Base-by-base conservation (phyloP, 768 basidiomycete species). In the Gymnopilus dilepis region DNA sequence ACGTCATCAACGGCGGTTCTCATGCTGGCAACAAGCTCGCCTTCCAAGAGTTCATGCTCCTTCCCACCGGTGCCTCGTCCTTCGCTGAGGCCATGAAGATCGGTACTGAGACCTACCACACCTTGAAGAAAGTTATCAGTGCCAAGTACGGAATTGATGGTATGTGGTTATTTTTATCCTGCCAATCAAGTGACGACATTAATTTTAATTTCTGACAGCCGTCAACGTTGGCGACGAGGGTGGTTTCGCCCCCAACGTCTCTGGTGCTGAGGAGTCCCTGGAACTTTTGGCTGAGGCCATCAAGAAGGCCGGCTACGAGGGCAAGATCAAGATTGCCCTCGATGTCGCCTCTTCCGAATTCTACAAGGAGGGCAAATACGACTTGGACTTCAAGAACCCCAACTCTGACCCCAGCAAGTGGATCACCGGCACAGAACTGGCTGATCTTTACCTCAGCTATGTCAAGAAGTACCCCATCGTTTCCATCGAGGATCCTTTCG, bases 41-140 rank as follows among this genome's bases (percentile, higher is more conserved):
- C 38, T 99, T 99, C 93, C 97, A 99, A 80, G 97, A 99, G 80
- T 99, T 99, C 85, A 99, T 99, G 97, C 85, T 99, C 69, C 85
- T 98, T 65, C 97, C 97, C 64, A 96, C 95, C 63, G 97, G 96
- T 55, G 97, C 97, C 54, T 69, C 83, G 17, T 85, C 84, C 61
- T 99, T 99, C 85, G 88, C 92, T 31, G 96, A 99, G 83, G 95
- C 97, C 60, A 90, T 99, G 89, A 97, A 98, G 82, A 95, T 97
- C 62, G 97, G 97, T 63, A 92, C 96, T 9, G 97, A 99, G 81
- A 96, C 94, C 22, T 97, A 97, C 82, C 95, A 97, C 84, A 92
- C 91, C 66, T 84, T 99, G 73, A 99, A 99, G 86, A 97, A 95
- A 84, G 96, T 99, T 73, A 99, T 99, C 83, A 92, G 89, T 75